Conservation (phyloP, 1,139 yeast genomes). For the Petasospora fabianii region DNA sequence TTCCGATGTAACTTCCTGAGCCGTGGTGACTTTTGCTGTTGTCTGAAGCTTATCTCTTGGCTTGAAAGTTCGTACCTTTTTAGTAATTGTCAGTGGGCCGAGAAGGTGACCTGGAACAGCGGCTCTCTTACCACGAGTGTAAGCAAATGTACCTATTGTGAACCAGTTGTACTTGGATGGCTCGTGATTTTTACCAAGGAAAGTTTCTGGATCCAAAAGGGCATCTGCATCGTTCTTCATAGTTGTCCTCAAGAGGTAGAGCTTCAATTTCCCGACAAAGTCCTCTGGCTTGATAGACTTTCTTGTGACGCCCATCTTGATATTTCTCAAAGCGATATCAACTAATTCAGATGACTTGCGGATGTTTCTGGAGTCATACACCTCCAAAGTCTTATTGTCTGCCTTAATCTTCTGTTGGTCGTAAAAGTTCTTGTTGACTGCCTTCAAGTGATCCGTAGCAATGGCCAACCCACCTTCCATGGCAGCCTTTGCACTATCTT, state of each 20-base stretch:
- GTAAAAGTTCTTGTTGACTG: constrained; percentile 36
- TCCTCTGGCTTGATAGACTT: constrained; percentile 46
- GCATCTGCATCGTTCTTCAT: constrained; percentile 23
- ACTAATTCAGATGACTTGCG: constrained; percentile 42
- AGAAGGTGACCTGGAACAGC: constrained; percentile 57
- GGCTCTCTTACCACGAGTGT: constrained; percentile 45
- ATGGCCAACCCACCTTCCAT: constrained; percentile 40
- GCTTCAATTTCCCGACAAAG: constrained; percentile 39
- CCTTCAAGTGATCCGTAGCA: constrained; percentile 33
- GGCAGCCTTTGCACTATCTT: constrained; percentile 37
- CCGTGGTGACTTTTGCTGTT: constrained; percentile 41
- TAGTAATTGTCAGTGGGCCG: constrained; percentile 71
- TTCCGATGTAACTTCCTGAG: constrained; percentile 49
- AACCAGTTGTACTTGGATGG: constrained; percentile 51
- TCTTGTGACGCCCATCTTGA: constrained; percentile 53
- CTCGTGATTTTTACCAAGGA: constrained; percentile 25
- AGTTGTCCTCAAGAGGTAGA: constrained; percentile 34
- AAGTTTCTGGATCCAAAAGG: constrained; percentile 25
- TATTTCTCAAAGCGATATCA: constrained; percentile 53
- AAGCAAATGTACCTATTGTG: constrained; percentile 53
- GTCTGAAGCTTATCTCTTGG: constrained; percentile 8
- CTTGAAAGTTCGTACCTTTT: constrained; percentile 37
- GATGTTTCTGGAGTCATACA: constrained; percentile 44
- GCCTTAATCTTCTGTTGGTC: constrained; percentile 29
- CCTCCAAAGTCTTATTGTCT: constrained; percentile 36